A percentile compares a stretch with the other conserved stretches of the same genome.
These are phyloP conservation scores for Aspergillus spinulosporus DNA, from an alignment of 2,329 filamentous ascomycete genomes.

Conservation along the genomic window DNA sequence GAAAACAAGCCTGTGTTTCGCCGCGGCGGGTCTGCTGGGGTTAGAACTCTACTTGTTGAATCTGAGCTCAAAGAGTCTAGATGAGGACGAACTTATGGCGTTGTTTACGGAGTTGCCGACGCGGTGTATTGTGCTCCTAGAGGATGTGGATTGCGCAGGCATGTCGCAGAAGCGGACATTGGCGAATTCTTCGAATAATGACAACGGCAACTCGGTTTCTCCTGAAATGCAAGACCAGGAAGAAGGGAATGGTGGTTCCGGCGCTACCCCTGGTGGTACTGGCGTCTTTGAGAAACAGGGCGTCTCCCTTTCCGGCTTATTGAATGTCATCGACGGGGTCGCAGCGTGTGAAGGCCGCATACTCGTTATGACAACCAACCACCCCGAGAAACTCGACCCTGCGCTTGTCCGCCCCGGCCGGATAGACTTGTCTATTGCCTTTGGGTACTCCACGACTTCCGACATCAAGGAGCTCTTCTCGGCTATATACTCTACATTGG, in stretches of 20 bases:
- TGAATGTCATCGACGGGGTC: conserved; percentile 82
- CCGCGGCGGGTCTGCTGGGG: conserved; percentile 58
- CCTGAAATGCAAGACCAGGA: neutral
- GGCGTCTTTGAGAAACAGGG: too few relatives aligned
- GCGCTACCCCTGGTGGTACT: neutral
- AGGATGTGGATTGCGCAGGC: neutral
- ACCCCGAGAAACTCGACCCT: conserved; percentile 69
- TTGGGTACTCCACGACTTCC: neutral
- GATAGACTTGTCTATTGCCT: neutral
- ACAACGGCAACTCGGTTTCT: too few relatives aligned
- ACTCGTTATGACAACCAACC: conserved; percentile 80
- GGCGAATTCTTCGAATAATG: too few relatives aligned
- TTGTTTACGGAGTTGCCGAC: neutral
- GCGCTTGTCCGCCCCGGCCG: conserved; percentile 61
- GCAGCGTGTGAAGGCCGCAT: conserved; percentile 78
- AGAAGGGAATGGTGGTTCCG: neutral
- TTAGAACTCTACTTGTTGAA: neutral
- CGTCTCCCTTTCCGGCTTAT: conserved; percentile 64
- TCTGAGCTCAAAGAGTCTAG: neutral
- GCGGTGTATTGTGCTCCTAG: neutral
- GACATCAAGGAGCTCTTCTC: too few relatives aligned
- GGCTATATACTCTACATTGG: too few relatives aligned
- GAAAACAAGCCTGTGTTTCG: conserved; percentile 18
- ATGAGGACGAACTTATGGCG: neutral
- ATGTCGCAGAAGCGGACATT: neutral